Conservation (phyloP, 805 yeast genomes). For the Zygosaccharomyces kombuchaensis region DNA sequence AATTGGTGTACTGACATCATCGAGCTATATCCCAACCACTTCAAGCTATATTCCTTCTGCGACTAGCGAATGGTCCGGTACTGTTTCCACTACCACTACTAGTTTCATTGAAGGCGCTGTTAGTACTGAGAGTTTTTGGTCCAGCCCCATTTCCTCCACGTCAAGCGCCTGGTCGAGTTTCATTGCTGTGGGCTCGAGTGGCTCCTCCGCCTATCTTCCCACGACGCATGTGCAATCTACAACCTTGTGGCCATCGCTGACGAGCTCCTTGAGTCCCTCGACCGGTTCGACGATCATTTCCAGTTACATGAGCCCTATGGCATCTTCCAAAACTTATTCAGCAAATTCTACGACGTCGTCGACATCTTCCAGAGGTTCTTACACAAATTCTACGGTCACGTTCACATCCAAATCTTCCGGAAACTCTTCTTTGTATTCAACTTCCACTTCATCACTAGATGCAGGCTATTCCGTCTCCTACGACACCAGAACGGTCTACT, state of each 20-base stretch:
- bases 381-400: background rate
- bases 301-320: background rate
- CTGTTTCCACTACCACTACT: background rate
- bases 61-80: background rate
- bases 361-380: background rate
- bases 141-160: background rate
- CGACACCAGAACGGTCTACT: conserved; percentile 7
- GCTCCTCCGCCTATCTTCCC: background rate
- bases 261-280: background rate
- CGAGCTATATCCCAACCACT: background rate
- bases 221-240: background rate
- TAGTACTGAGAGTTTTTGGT: background rate
- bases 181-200: background rate
- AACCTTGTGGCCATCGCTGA: background rate
- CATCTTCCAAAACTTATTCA: background rate
- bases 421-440: conserved; percentile 4
- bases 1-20: background rate
- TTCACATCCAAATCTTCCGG: background rate
- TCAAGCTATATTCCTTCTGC: background rate
- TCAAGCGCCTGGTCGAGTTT: background rate
- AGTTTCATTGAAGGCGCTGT: background rate
- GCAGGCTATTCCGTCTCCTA: conserved; percentile 13
- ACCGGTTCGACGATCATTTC: background rate
- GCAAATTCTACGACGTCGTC: background rate
- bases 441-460: conserved; percentile 6